These are phyloP conservation scores for Globisporangium alternatum DNA, from an alignment of 352 stramenopile species.

Conservation along the genomic window DNA sequence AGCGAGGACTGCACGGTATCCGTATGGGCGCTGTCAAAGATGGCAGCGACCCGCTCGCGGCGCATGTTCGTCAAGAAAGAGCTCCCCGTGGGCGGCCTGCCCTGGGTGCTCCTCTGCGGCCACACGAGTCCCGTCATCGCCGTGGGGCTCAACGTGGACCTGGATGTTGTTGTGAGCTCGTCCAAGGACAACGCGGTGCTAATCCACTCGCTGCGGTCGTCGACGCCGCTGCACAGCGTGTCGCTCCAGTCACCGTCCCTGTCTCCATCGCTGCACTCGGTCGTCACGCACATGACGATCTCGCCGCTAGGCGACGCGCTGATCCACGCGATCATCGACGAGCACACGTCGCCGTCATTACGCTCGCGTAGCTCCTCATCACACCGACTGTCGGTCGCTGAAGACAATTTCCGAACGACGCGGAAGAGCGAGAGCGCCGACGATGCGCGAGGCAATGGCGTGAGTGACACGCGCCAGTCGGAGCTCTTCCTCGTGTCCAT, in stretches of 20 bases:
- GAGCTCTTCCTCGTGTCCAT: conserved; percentile 82
- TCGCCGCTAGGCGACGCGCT: conserved; percentile 68
- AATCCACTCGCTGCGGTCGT: conserved; percentile 71
- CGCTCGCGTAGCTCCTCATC: conserved; percentile 7
- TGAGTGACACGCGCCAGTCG: conserved; percentile 61
- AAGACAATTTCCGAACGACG: conserved; percentile 16
- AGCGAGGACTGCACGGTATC: conserved; percentile 86
- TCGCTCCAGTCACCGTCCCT: conserved; percentile 42
- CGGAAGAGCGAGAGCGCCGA: conserved; percentile 12
- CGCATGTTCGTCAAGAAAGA: conserved; percentile 87
- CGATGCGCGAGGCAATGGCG: conserved; percentile 14
- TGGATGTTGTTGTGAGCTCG: conserved; percentile 81
- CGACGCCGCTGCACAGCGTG: conserved; percentile 71
- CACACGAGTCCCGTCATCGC: conserved; percentile 78
- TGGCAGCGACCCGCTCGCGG: conserved; percentile 71
- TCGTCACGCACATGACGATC: conserved; percentile 72
- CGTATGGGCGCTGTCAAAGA: conserved; percentile 82
- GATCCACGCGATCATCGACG: conserved; percentile 64
- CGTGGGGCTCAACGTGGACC: conserved; percentile 75
- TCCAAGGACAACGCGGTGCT: conserved; percentile 74
- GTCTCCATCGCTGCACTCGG: conserved; percentile 25
- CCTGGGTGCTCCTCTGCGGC: conserved; percentile 76
- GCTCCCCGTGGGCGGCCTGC: conserved; percentile 67
- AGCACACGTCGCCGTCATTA: conserved; percentile 23
- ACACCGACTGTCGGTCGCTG: conserved; percentile 15